A percentile compares a stretch with the other conserved stretches of the same genome.
Evolutionary conservation across 805 yeast species (phyloP).

Genomic region (Wickerhamomyces subpelliculosus): DNA sequence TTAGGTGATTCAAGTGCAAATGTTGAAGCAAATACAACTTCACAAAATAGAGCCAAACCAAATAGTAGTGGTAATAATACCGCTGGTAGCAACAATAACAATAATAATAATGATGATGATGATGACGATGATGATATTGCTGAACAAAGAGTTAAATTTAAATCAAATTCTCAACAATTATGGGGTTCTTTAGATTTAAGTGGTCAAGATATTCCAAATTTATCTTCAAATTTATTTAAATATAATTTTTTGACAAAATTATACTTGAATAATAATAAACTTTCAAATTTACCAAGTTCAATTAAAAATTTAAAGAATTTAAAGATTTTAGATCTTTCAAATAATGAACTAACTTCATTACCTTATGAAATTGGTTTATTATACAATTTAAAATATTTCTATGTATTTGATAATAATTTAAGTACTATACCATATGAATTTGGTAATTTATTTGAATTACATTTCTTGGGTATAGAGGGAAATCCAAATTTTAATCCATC

Average conservation of each 20-base stretch:
- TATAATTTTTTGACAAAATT: conserved; percentile 82
- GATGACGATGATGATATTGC: conserved; percentile 5
- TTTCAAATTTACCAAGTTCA: conserved; percentile 58
- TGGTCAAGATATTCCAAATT: conserved; percentile 72
- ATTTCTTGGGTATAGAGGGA: conserved; percentile 90
- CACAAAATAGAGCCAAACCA: conserved; percentile 1
- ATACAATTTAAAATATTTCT: conserved; percentile 71
- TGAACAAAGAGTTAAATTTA: conserved; percentile 43
- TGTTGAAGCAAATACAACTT: conserved; percentile 19
- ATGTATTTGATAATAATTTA: conserved; percentile 82
- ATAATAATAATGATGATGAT: conserved; percentile 22
- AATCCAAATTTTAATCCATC: conserved; percentile 65
- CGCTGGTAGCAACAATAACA: conserved; percentile 17
- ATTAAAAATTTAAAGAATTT: conserved; percentile 65
- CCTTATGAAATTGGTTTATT: conserved; percentile 84
- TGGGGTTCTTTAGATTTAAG: conserved; percentile 94
- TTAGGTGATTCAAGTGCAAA: conserved; percentile 12
- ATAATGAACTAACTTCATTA: conserved; percentile 61
- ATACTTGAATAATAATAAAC: conserved; percentile 79
- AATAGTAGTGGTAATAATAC: too few species aligned
- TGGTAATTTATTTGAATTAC: conserved; percentile 77
- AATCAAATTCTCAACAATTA: conserved; percentile 56
- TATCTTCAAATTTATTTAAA: conserved; percentile 70
- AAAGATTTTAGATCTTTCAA: conserved; percentile 79
- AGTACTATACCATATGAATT: conserved; percentile 73